A percentile compares a stretch with the other conserved stretches of the same genome.
Conservation (phyloP, 2,329 filamentous ascomycete genomes). For the Fusarium sp. region DNA sequence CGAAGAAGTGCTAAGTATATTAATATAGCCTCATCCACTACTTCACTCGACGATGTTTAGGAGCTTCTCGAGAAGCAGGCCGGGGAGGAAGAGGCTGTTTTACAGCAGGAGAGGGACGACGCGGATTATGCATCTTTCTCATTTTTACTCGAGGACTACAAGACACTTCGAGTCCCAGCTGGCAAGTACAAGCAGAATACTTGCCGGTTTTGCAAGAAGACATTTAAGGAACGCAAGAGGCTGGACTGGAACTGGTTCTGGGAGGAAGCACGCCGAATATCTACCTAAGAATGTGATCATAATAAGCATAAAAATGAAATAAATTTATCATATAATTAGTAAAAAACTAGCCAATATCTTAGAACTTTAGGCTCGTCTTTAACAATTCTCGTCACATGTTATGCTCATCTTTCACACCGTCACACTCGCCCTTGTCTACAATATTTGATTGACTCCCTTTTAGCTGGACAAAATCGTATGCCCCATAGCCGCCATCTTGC, state of each 20-base stretch:
- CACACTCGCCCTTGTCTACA: background rate
- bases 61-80: background rate
- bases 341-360: background rate
- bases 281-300: background rate
- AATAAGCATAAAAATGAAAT: background rate
- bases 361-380: background rate
- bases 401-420: background rate
- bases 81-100: background rate
- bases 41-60: background rate
- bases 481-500: background rate
- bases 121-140: background rate
- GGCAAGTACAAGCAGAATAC: background rate
- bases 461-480: background rate
- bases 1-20: background rate
- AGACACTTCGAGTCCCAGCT: background rate
- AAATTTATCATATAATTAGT: background rate
- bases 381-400: background rate
- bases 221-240: background rate
- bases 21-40: background rate
- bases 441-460: background rate
- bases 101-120: background rate
- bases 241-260: too few species aligned
- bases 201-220: background rate
- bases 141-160: background rate
- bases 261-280: too few species aligned